A percentile compares a stretch with the other conserved stretches of the same genome.
Evolutionary conservation across 75 land plant species (phyloP).

Genomic region (Larix kaempferi): DNA sequence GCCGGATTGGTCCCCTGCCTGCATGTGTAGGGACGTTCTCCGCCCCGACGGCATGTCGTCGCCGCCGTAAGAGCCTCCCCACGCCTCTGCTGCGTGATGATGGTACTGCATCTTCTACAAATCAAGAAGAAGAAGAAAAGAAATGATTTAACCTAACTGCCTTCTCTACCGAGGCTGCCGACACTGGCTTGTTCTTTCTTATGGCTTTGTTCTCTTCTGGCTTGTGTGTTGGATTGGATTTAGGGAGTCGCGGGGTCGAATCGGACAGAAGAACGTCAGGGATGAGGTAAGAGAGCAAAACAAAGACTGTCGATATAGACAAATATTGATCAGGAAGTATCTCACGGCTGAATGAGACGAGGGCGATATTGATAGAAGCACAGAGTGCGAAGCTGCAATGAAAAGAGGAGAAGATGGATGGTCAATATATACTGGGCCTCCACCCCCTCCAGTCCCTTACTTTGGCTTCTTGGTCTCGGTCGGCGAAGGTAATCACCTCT

Average conservation of each 20-base stretch:
- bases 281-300: conserved; percentile 11
- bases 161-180: no score
- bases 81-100: conserved; percentile 5
- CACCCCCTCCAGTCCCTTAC: neutral
- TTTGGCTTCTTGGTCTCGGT: conserved; percentile 6
- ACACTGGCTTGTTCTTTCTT: no score
- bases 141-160: no score
- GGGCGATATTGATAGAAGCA: neutral
- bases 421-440: conserved; percentile 6
- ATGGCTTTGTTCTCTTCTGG: neutral
- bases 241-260: neutral
- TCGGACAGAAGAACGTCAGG: conserved; percentile 1
- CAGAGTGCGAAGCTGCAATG: neutral
- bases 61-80: conserved; percentile 7
- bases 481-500: neutral
- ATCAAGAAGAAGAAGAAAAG: neutral
- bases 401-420: neutral
- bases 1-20: neutral
- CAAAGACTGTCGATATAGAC: neutral
- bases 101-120: neutral
- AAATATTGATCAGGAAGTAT: neutral
- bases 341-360: neutral
- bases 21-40: no score
- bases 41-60: neutral
- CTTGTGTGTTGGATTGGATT: neutral